Evolutionary conservation across 2,329 filamentous ascomycete genomes (phyloP).

Genomic region (Microsporum audouinii): DNA sequence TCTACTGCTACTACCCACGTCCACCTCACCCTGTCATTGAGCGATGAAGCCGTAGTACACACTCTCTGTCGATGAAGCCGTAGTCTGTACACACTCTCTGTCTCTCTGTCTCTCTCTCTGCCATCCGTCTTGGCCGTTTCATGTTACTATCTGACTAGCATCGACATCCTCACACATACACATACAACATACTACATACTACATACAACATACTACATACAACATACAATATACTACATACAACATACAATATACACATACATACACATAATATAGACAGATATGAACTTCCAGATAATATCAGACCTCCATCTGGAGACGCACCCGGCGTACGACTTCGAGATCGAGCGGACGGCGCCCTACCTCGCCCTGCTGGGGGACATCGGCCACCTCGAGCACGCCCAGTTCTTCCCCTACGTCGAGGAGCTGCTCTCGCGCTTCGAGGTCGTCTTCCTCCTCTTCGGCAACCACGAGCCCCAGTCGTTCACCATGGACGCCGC

Average conservation of each 20-base stretch:
- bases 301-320: conserved; percentile 46
- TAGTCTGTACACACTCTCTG: not conserved
- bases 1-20: too few relatives aligned
- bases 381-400: conserved; percentile 34
- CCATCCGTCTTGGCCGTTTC: not conserved
- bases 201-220: too few relatives aligned
- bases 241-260: too few relatives aligned
- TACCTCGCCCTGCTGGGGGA: conserved; percentile 44
- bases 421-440: conserved; percentile 36
- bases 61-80: not conserved
- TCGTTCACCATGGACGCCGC: conserved; percentile 12
- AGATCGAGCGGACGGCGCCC: conserved; percentile 34
- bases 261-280: not conserved
- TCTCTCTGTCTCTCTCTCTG: not conserved
- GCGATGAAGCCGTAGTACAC: too few relatives aligned
- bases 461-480: conserved; percentile 46
- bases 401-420: conserved; percentile 34
- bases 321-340: conserved; percentile 38
- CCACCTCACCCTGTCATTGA: too few relatives aligned
- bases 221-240: too few relatives aligned
- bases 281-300: conserved; percentile 31
- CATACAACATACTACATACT: too few relatives aligned
- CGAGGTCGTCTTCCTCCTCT: conserved; percentile 37
- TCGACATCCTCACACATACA: too few relatives aligned
- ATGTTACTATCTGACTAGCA: too few relatives aligned